phyloP scores from a whole-genome alignment of 1,139 yeast genomes.

The Arxiozyma heterogenica region DNA sequence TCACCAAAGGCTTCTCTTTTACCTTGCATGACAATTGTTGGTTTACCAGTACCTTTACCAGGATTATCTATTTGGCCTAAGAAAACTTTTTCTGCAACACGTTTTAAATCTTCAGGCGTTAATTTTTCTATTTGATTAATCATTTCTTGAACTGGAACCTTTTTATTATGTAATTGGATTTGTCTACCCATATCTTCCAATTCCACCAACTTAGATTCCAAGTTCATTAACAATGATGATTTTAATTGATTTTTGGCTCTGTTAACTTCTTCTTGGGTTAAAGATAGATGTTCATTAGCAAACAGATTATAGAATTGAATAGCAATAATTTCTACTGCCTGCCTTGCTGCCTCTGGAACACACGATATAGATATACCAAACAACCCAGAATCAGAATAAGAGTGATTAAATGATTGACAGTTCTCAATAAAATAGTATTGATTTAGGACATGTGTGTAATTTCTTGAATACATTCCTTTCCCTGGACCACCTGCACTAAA shows the following conservation, averaged over 20 bases:
- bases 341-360: conserved; percentile 76
- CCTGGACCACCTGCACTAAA: conserved; percentile 99
- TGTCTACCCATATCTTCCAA: conserved; percentile 94
- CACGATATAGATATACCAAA: conserved; percentile 86
- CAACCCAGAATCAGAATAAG: conserved; percentile 82
- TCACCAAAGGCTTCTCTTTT: conserved; percentile 81
- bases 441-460: conserved; percentile 84
- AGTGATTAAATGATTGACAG: conserved; percentile 81
- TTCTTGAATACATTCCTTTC: conserved; percentile 94
- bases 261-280: conserved; percentile 62
- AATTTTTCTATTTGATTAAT: conserved; percentile 62
- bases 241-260: conserved; percentile 90
- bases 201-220: conserved; percentile 84
- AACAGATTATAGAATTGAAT: conserved; percentile 62
- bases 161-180: conserved; percentile 71
- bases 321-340: conserved; percentile 72
- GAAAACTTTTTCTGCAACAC: conserved; percentile 68
- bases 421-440: conserved; percentile 87
- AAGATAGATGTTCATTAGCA: conserved; percentile 43
- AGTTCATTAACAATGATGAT: conserved; percentile 83
- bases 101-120: conserved; percentile 55
- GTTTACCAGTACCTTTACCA: conserved; percentile 50
- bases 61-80: conserved; percentile 51
- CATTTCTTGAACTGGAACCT: conserved; percentile 79
- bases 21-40: conserved; percentile 86